phyloP scores from a whole-genome alignment of 2,329 filamentous ascomycete genomes.

The Pyricularia grisea region DNA sequence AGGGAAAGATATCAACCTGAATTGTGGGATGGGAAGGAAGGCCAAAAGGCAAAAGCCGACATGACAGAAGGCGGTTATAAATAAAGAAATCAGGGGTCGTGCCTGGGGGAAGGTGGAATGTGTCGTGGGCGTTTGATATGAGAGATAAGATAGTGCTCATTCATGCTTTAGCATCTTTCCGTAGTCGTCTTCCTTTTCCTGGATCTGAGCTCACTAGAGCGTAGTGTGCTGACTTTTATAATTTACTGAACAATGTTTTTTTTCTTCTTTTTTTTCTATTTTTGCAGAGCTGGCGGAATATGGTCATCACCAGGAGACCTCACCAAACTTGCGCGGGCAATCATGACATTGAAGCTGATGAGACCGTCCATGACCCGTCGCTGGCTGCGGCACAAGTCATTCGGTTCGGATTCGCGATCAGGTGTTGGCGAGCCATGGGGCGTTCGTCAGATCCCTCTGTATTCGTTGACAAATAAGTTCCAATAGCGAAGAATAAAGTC shows the following conservation, averaged over 20 bases:
- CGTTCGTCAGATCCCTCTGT: conserved; percentile 17
- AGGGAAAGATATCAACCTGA: not conserved
- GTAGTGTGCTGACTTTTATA: too few relatives aligned
- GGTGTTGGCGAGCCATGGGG: conserved; percentile 23
- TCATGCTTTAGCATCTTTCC: too few relatives aligned
- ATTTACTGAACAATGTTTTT: not conserved
- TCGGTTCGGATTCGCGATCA: conserved; percentile 19
- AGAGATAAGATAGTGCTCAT: not conserved
- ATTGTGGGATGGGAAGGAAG: not conserved
- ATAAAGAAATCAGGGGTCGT: conserved; percentile 28
- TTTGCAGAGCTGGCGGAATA: conserved; percentile 21
- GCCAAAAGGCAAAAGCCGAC: not conserved
- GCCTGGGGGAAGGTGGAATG: conserved; percentile 16
- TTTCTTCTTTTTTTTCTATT: too few relatives aligned
- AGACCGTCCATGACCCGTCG: conserved; percentile 20
- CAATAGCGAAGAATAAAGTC: not conserved
- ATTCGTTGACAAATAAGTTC: conserved; percentile 9
- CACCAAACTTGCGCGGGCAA: conserved; percentile 19
- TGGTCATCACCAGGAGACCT: conserved; percentile 21
- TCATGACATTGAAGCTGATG: conserved; percentile 20
- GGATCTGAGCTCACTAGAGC: too few relatives aligned
- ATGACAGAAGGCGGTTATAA: not conserved
- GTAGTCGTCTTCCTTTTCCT: too few relatives aligned
- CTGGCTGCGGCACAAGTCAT: conserved; percentile 21
- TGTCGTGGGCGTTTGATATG: not conserved